phyloP scores from a whole-genome alignment of 2,329 filamentous ascomycete genomes.

The Colletotrichum viniferum region DNA sequence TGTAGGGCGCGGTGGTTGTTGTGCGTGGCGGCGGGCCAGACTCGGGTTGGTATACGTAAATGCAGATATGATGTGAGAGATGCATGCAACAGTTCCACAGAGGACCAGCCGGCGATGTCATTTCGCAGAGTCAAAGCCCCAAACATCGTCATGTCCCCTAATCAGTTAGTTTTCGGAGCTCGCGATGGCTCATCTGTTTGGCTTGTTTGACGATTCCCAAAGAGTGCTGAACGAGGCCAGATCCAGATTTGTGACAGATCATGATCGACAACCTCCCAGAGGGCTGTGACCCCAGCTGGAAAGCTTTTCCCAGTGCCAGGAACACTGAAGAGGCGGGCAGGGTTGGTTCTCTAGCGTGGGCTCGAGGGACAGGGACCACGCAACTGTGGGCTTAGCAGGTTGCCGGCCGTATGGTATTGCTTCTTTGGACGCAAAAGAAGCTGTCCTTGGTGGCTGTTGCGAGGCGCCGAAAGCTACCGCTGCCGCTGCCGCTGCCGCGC shows the following conservation, averaged over 20 bases:
- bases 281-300: neutral
- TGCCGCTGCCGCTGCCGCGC: neutral
- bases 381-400: constrained; percentile 5
- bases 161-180: neutral
- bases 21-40: neutral
- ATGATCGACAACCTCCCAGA: constrained; percentile 17
- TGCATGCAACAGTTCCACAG: neutral
- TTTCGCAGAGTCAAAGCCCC: neutral
- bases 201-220: neutral
- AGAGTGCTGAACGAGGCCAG: neutral
- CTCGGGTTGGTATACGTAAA: neutral
- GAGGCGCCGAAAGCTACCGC: neutral
- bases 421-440: constrained; percentile 3
- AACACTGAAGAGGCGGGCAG: neutral
- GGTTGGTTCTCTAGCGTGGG: constrained; percentile 1
- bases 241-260: constrained; percentile 24
- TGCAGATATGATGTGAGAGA: neutral
- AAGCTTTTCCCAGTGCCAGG: constrained; percentile 2
- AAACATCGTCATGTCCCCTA: neutral
- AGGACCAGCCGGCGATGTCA: neutral
- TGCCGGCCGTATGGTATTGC: constrained; percentile 17
- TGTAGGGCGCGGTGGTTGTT: neutral
- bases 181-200: neutral
- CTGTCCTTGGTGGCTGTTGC: neutral
- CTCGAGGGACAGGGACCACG: constrained; percentile 3